A percentile compares a stretch with the other conserved stretches of the same genome.
Evolutionary conservation across 2,329 filamentous ascomycete genomes (phyloP).

Genomic region (Colletotrichum sp.): DNA sequence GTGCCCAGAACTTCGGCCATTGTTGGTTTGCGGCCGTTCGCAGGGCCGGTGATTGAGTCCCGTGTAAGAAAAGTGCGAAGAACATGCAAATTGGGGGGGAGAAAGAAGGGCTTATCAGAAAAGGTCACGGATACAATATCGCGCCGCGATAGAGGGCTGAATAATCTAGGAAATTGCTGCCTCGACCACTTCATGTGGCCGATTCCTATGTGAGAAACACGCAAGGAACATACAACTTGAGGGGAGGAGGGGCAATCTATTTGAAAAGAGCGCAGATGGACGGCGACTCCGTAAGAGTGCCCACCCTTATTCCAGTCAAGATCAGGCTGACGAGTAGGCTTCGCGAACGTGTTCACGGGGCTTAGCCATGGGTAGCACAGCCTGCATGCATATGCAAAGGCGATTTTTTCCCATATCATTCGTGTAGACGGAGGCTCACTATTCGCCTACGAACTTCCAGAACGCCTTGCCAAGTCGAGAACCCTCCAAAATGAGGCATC

Average conservation of each 20-base stretch:
- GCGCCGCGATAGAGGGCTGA: neutral
- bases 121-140: neutral
- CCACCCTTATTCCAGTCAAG: neutral
- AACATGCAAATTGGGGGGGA: neutral
- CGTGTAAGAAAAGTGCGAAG: accelerated
- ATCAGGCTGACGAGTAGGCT: neutral
- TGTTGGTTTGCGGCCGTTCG: neutral
- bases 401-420: neutral
- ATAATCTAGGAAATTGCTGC: neutral
- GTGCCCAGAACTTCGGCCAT: neutral
- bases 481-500: neutral
- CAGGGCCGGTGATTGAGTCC: neutral
- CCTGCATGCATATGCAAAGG: neutral
- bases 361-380: neutral
- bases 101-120: neutral
- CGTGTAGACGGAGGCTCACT: neutral
- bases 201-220: neutral
- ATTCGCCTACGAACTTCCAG: neutral
- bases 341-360: neutral
- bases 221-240: neutral
- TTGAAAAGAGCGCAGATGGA: neutral
- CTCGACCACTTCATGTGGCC: neutral
- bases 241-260: no score
- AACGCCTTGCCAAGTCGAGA: neutral
- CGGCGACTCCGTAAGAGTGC: neutral